phyloP scores from a whole-genome alignment of 306 rosid species.

The Luffa acutangula region DNA sequence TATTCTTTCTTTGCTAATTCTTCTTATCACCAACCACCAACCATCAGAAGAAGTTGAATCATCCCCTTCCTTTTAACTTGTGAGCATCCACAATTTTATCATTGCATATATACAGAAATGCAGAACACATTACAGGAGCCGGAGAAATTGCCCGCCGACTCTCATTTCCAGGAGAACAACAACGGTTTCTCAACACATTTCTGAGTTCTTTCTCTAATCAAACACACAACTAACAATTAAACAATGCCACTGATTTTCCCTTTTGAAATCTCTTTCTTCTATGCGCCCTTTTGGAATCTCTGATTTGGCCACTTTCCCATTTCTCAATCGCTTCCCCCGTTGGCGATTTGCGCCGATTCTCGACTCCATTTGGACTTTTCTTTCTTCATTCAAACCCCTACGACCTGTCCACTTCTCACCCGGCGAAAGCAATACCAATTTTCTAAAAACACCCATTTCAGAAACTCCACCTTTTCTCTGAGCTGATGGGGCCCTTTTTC shows the following conservation, averaged over 20 bases:
- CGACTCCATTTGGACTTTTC: not conserved
- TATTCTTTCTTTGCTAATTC: no score
- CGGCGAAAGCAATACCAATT: not conserved
- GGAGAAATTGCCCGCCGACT: not conserved
- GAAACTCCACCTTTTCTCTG: not conserved
- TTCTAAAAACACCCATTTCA: not conserved
- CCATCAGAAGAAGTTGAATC: not conserved
- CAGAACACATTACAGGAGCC: not conserved
- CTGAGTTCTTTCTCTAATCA: not conserved
- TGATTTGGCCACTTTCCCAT: slow-evolving; percentile 1
- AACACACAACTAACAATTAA: not conserved
- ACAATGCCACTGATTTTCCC: not conserved
- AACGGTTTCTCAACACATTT: not conserved
- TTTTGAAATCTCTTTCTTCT: not conserved
- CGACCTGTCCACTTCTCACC: not conserved
- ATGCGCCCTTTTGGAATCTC: not conserved
- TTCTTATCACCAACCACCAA: not conserved
- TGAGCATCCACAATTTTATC: not conserved
- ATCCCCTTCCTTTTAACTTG: not conserved
- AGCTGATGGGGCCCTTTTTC: not conserved
- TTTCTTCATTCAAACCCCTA: not conserved
- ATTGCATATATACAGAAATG: not conserved
- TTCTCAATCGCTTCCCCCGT: not conserved
- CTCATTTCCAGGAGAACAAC: not conserved
- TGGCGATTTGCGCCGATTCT: not conserved